Base-by-base conservation (phyloP, 768 basidiomycete species). In the Hydnum rufescens region DNA sequence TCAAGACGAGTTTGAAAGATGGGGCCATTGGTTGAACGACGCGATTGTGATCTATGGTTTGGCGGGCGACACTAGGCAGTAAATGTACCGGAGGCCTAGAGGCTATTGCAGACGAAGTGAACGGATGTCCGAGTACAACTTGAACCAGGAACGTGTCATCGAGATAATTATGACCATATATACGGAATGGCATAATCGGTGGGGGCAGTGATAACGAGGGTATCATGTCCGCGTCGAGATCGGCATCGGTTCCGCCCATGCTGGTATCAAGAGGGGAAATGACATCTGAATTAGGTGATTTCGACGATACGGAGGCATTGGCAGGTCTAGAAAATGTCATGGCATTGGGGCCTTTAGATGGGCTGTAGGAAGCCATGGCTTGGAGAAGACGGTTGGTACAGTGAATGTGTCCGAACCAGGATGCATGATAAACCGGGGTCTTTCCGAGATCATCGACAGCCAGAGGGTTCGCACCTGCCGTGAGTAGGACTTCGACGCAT, bases 141-240 rank as follows among this genome's bases (percentile, higher is more conserved):
- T 93, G 85, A 3, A 97, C 77, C 31, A 97, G 71, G 60, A 78
- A 78, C 48, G 78, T 78, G 60, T 77, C 80, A 65, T 93, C 88
- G 50, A 99, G 73, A 65, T 85, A 89, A 61, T 87, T 93, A 68
- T 99, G 93, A 4, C 93, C 93, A 63, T 99, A 99, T 30, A 93
- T 84, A 51, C 89, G 78, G 63, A 96, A 88, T 28, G 95, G 90
- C 76, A 99, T 93, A 63, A 96, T 96, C 2, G 95, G 95, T 1
- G 95, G 95, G 2, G 95, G 95, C 18, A 99, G 73, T 19, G 84
- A 87, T n/a, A 99, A 71, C 1, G 82, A 82, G 16, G 95, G 95
- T 57, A 99, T 99, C 56, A 81, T 70, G 62, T 99, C 95, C 32
- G 85, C 78, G 55, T 96, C 71, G 30, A 66, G 62, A n/a, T 66